A percentile compares a stretch with the other conserved stretches of the same genome.
phyloP scores from a whole-genome alignment of 2,329 filamentous ascomycete genomes.

The Purpureocillium takamizusanense region DNA sequence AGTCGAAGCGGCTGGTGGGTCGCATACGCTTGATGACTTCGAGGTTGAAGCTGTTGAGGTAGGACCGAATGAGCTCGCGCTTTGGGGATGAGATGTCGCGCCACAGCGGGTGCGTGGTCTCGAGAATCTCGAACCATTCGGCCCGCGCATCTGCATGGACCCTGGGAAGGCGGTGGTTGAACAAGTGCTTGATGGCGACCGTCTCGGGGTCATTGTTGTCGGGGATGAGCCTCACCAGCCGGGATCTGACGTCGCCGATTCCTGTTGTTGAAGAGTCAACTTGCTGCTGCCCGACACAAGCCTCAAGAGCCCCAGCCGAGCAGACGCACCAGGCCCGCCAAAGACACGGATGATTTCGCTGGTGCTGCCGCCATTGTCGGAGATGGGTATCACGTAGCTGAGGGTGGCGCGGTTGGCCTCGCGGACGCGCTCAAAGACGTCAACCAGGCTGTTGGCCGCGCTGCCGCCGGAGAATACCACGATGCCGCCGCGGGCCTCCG shows the following conservation, averaged over 20 bases:
- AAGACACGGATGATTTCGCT: conserved; percentile 92
- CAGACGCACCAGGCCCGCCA: conserved; percentile 66
- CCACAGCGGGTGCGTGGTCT: conserved; percentile 75
- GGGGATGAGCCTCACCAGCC: conserved; percentile 85
- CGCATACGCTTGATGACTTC: conserved; percentile 71
- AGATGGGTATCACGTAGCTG: conserved; percentile 88
- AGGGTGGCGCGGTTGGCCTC: conserved; percentile 58
- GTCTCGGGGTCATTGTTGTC: conserved; percentile 52
- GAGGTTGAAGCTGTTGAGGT: conserved; percentile 67
- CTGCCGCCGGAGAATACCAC: conserved; percentile 89
- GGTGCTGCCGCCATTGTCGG: conserved; percentile 89
- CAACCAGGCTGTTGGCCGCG: conserved; percentile 88
- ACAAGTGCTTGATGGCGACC: conserved; percentile 68
- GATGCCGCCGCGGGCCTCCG: conserved; percentile 31
- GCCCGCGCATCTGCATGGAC: conserved; percentile 49
- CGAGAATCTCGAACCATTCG: conserved; percentile 86
- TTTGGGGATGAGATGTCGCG: conserved; percentile 59
- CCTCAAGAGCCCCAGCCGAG: too few relatives aligned
- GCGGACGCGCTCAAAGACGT: conserved; percentile 67
- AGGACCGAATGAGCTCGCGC: conserved; percentile 66
- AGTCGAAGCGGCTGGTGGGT: conserved; percentile 67
- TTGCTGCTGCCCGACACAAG: too few relatives aligned
- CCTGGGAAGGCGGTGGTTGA: conserved; percentile 75
- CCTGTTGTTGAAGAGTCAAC: too few relatives aligned
- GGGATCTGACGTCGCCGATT: conserved; percentile 37